Evolutionary conservation across 208 protist genomes (phyloP), one percentile per base, ranked within the genome.

Genomic region (Vickermania ingenoplastis): DNA sequence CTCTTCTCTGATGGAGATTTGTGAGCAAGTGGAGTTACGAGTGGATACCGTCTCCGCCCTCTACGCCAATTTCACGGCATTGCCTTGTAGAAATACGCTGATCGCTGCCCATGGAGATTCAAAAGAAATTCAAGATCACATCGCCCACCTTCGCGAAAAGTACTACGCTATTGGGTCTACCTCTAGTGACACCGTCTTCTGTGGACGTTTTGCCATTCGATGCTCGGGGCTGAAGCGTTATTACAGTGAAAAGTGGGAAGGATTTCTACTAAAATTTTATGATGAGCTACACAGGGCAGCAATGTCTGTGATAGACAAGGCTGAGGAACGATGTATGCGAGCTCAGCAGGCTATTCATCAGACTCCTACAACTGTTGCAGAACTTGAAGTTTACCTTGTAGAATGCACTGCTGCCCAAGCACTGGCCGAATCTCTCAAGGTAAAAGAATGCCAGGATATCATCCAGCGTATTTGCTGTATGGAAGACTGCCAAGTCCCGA

Each of bases 121-220:
- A 0, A 51, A 64, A n/a, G 67, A 67, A 61, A 67, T 91, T 22
- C 14, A 70, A 28, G 41, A 60, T 13, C 58, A 83, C 28, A 57
- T 87, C 22, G 22, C 31, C 14, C 45, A 63, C 3, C 61, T 89
- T 58, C 69, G 76, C 41, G 67, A 78, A 31, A 76, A 57, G 22
- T 60, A 89, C n/a, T 21, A 17, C 17, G 69, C 50, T 41, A 76
- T 94, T 67, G 28, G 58, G 27, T 71, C 60, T 24, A 59, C 60
- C n/a, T 85, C 84, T 11, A 67, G 62, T n/a, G 71, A 86, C 65
- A 53, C 74, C 56, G 78, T 94, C 13, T 89, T 80, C 58, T 85
- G 73, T 64, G 84, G 84, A n/a, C 79, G 79, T 30, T 72, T 94
- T 54, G 77, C 75, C 17, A 79, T 94, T 31, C 68, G 73, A 25